Percentiles rank a stretch among this genome's conserved stretches.
phyloP scores from a whole-genome alignment of 352 stramenopile species.

The Hyaloperonospora brassicae region DNA sequence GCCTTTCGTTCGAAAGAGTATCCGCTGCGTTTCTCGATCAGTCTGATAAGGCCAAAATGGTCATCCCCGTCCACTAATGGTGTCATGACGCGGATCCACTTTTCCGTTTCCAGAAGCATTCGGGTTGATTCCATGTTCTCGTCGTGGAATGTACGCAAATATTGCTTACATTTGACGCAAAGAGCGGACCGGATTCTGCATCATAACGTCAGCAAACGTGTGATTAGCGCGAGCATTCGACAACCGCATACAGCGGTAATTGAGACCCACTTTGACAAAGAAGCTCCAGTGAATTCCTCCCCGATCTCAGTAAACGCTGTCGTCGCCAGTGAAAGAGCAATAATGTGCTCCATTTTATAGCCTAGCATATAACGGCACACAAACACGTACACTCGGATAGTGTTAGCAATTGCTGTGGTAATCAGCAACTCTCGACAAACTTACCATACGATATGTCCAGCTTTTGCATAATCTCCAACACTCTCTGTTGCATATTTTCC shows the following conservation, averaged over 20 bases:
- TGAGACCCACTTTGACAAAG: slow-evolving; percentile 54
- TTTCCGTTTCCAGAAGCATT: slow-evolving; percentile 83
- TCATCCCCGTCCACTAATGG: slow-evolving; percentile 39
- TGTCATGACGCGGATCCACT: slow-evolving; percentile 65
- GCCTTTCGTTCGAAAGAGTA: slow-evolving; percentile 53
- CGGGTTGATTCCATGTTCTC: slow-evolving; percentile 76
- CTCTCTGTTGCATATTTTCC: slow-evolving; percentile 80
- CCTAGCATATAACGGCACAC: slow-evolving; percentile 23
- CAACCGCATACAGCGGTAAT: neutral
- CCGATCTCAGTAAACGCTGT: slow-evolving; percentile 74
- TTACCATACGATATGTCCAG: slow-evolving; percentile 67
- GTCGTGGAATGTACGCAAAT: slow-evolving; percentile 68
- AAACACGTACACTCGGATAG: slow-evolving; percentile 6
- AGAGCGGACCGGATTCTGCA: slow-evolving; percentile 54
- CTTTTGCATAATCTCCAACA: slow-evolving; percentile 62
- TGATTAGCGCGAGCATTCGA: slow-evolving; percentile 3
- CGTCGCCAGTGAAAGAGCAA: slow-evolving; percentile 67
- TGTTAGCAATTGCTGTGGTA: neutral
- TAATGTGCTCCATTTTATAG: slow-evolving; percentile 86
- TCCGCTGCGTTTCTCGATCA: slow-evolving; percentile 76
- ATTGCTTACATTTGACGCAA: slow-evolving; percentile 75
- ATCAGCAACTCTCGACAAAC: neutral
- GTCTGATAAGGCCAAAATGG: slow-evolving; percentile 36
- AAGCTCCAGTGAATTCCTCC: slow-evolving; percentile 72
- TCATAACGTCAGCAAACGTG: slow-evolving; percentile 1